phyloP scores from a whole-genome alignment of 192 early-diverging fungal species.

The Gonapodya prolifera region DNA sequence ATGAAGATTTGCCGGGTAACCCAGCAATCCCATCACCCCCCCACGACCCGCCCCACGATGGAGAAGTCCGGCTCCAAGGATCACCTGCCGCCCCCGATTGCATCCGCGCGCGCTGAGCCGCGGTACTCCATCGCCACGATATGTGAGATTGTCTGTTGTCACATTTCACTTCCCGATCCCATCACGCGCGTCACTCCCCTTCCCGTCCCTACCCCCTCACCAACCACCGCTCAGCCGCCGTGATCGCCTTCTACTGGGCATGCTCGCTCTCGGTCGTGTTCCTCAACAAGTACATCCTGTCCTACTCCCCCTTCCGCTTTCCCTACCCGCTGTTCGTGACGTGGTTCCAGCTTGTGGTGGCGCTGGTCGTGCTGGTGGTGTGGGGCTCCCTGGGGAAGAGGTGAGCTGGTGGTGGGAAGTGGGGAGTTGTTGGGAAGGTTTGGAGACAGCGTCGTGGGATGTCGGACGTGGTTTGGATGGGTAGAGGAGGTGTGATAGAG shows the following conservation, averaged over 20 bases:
- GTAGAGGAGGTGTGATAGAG: no score
- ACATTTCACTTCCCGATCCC: neutral
- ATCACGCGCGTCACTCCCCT: no score
- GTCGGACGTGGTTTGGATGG: no score
- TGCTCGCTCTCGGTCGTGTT: constrained; percentile 52
- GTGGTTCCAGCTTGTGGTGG: constrained; percentile 49
- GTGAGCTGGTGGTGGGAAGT: constrained; percentile 25
- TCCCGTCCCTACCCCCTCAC: no score
- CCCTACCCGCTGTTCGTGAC: constrained; percentile 55
- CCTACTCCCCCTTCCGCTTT: constrained; percentile 42
- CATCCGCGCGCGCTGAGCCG: neutral
- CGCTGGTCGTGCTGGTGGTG: constrained; percentile 32
- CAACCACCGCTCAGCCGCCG: constrained; percentile 16
- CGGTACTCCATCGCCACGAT: neutral
- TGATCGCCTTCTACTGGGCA: constrained; percentile 48
- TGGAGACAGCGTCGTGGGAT: no score
- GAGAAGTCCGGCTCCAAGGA: neutral
- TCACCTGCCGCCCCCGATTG: neutral
- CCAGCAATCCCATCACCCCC: no score
- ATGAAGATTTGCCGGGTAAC: no score
- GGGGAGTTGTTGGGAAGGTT: neutral
- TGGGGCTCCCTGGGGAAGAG: constrained; percentile 39
- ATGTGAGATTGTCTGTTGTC: neutral
- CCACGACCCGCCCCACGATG: neutral
- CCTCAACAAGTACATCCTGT: constrained; percentile 52